Conservation (phyloP, 2,329 filamentous ascomycete species). For the Ascochyta lentis region DNA sequence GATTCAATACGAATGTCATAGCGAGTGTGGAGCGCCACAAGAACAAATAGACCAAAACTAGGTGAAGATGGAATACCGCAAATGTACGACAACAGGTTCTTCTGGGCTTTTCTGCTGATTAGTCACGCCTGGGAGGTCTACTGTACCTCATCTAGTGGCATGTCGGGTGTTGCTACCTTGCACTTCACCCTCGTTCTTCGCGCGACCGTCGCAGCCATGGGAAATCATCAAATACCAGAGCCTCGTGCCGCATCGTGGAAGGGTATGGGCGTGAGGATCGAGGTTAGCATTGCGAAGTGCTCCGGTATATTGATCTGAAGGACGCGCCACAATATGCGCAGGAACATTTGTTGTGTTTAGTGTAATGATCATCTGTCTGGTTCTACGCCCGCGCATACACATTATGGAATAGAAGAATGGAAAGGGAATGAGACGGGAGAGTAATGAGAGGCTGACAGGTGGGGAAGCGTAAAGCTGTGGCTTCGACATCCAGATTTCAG, state of each 20-base stretch:
- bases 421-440: slow-evolving; percentile 34
- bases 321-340: slow-evolving; percentile 47
- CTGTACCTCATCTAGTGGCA: slow-evolving; percentile 5
- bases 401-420: slow-evolving; percentile 36
- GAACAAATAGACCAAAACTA: slow-evolving; percentile 52
- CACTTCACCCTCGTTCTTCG: slow-evolving; percentile 50
- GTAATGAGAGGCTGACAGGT: slow-evolving; percentile 30
- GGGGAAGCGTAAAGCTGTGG: slow-evolving; percentile 35
- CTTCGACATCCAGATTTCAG: slow-evolving; percentile 41
- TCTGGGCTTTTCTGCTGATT: slow-evolving; percentile 49
- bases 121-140: not conserved
- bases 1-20: slow-evolving; percentile 36
- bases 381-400: slow-evolving; percentile 32
- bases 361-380: slow-evolving; percentile 32
- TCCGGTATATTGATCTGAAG: slow-evolving; percentile 57
- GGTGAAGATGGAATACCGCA: slow-evolving; percentile 45
- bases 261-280: slow-evolving; percentile 59
- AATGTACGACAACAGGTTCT: slow-evolving; percentile 49
- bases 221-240: slow-evolving; percentile 52
- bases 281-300: slow-evolving; percentile 55
- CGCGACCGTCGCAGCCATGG: slow-evolving; percentile 48
- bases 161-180: no score
- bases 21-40: slow-evolving; percentile 41
- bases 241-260: slow-evolving; percentile 62
- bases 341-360: slow-evolving; percentile 37